Percentiles rank a stretch among this genome's conserved stretches.
phyloP scores from a whole-genome alignment of 306 rosid species.

The Citrullus amarus region DNA sequence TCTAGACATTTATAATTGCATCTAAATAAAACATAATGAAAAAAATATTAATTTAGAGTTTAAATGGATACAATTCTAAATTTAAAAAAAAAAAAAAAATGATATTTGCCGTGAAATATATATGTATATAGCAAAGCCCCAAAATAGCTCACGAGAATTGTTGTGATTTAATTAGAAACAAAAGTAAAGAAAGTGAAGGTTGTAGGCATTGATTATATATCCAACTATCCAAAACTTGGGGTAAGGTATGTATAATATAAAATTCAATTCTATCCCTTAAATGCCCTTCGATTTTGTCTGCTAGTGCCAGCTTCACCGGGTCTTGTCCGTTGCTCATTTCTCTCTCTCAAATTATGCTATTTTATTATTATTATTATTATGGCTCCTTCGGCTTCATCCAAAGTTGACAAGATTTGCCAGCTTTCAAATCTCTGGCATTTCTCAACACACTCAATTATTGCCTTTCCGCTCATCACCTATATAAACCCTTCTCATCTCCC shows the following conservation, averaged over 20 bases:
- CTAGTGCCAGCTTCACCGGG: neutral
- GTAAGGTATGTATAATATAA: neutral
- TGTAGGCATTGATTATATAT: neutral
- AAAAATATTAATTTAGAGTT: too few relatives aligned
- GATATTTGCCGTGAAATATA: too few relatives aligned
- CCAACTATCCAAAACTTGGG: neutral
- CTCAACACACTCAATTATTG: neutral
- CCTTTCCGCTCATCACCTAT: neutral
- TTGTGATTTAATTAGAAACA: neutral
- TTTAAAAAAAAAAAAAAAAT: too few relatives aligned
- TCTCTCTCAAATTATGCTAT: neutral
- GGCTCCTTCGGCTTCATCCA: too few relatives aligned
- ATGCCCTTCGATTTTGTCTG: neutral
- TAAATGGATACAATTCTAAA: too few relatives aligned
- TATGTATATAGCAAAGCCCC: neutral
- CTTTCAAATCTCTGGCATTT: neutral
- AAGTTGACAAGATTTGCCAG: slow-evolving; percentile 1
- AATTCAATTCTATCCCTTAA: neutral
- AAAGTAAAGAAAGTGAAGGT: neutral
- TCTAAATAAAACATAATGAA: too few relatives aligned
- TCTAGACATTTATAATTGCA: too few relatives aligned
- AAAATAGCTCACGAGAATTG: neutral
- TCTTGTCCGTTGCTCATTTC: neutral
- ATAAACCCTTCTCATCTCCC: slow-evolving; percentile 7
- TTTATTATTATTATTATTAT: too few relatives aligned